These are phyloP conservation scores for Dactylis glomerata DNA, from an alignment of 176 grass and related monocot species.

Conservation along the genomic window DNA sequence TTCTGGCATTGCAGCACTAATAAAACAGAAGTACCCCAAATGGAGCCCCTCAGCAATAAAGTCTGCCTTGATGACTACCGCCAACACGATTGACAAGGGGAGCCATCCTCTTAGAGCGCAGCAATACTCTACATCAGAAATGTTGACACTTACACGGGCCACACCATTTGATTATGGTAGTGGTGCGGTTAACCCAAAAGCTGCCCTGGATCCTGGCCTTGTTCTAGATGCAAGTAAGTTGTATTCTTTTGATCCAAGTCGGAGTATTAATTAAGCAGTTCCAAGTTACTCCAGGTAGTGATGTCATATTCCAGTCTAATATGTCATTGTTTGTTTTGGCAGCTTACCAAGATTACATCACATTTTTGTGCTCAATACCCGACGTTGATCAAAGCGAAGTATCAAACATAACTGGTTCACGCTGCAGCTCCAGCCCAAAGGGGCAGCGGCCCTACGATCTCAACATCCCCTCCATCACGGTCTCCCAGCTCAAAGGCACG, in stretches of 20 bases:
- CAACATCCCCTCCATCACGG: slow-evolving; percentile 78
- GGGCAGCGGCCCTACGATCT: slow-evolving; percentile 56
- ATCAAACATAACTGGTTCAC: slow-evolving; percentile 57
- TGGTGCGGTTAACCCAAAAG: slow-evolving; percentile 88
- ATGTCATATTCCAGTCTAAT: neutral
- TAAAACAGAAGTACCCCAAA: slow-evolving; percentile 93
- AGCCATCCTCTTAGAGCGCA: slow-evolving; percentile 81
- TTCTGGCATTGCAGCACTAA: slow-evolving; percentile 86
- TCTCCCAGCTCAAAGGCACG: slow-evolving; percentile 69
- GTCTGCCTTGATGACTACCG: slow-evolving; percentile 94
- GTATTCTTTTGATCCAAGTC: neutral
- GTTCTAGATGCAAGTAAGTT: slow-evolving; percentile 93
- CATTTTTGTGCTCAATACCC: slow-evolving; percentile 79
- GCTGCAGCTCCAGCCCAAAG: slow-evolving; percentile 48
- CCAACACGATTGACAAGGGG: slow-evolving; percentile 73
- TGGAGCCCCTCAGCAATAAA: slow-evolving; percentile 98
- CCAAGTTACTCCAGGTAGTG: neutral
- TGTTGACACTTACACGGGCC: slow-evolving; percentile 63
- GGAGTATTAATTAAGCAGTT: neutral
- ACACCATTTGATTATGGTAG: slow-evolving; percentile 98
- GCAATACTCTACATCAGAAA: slow-evolving; percentile 70
- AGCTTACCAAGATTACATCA: slow-evolving; percentile 88
- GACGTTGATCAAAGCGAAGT: slow-evolving; percentile 63
- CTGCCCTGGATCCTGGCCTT: slow-evolving; percentile 86
- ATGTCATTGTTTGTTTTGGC: slow-evolving; percentile 13